Evolutionary conservation across 306 rosid species (phyloP), one percentile per base, ranked within the genome.

Genomic region (Gillenia trifoliata): DNA sequence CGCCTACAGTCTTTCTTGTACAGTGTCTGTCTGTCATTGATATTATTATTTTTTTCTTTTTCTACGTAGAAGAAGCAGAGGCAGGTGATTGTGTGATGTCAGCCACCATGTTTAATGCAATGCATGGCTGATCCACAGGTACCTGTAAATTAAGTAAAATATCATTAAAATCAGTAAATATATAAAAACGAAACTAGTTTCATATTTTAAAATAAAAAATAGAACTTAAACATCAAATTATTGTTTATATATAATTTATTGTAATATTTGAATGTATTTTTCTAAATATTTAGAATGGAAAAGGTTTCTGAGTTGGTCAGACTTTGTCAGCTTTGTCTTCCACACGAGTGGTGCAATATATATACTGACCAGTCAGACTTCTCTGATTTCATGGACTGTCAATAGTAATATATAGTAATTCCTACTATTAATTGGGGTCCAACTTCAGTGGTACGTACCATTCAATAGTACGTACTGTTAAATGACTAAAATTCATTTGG

Each of bases 61-160:
- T 10, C 56, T 72, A 16, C 29, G 36, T 23, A 17, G 50, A n/a
- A 70, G 66, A 1, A 36, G 52, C 30, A 22, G 74, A 22, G n/a
- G 86, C 86, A 8, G 96, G 96, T n/a, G 97, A 93, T 29, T 91
- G 70, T 64, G 96, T 94, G 62, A 94, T 78, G 29, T 83, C 79
- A 41, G 78, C 88, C 31, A 86, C 82, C 97, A 94, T 92, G 5
- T 90, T 59, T 71, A 92, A 78, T 78, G 97, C 85, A 49, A 88
- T 71, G 76, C 96, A 94, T 0, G 99, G 96, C 40, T 94, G 97
- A 77, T 94, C 95, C 40, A 75, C 61, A 15, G 99, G 99, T 29
- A 92, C 97, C 99, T 94, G 79, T 68, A 75, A 10, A 22, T 47
- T 47, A 4, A 1, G 6, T 15, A 45, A 47, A 47, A 47, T 47